Base-by-base conservation (phyloP, 2,329 filamentous ascomycete species). In the Botrytis fragariae region DNA sequence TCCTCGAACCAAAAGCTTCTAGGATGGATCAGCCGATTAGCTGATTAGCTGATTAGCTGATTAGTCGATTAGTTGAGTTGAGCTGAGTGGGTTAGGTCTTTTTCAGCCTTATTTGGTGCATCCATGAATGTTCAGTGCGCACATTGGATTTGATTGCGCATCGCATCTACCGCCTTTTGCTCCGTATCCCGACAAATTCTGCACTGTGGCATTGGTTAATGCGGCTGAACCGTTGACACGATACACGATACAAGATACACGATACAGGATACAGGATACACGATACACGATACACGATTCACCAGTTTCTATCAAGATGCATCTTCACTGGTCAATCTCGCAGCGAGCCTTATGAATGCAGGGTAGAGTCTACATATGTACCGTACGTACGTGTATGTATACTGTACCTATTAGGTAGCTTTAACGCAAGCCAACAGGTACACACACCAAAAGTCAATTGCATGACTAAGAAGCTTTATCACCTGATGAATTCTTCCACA, bases 101-200 rank as follows among this genome's bases (percentile, higher is more conserved):
- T 29, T 39, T 67, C 64, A 67, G 64, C 64, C 64, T 67, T 67
- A 54, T 54, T 54, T 37, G 35, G 14, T 67, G 45, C 64, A 67
- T 57, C n/a, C 25, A n/a, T 54, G 25, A 29, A 18, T 57, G 51
- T 29, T 18, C 51, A 32, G 25, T 35, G 32, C 45, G 14, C 63
- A 45, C 18, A 29, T 39, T 32, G 18, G 20, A 29, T 44, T 51
- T 25, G 48, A 51, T 51, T 51, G 48, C 48, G 25, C 48, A 54
- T 54, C 44, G 37, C 35, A 39, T 62, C 35, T 39, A 39, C 35
- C 14, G 35, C 37, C 37, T n/a, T 62, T 62, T 35, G 8, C 45
- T 48, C 45, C 45, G 45, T 37, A 25, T 4, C 0, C 59, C 60
- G 25, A 29, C 35, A 42, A 42, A 22, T 42, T 39, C 61, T 63